These are phyloP conservation scores for Tephrocybe sp. DNA, from an alignment of 768 basidiomycete genomes.

Conservation along the genomic window DNA sequence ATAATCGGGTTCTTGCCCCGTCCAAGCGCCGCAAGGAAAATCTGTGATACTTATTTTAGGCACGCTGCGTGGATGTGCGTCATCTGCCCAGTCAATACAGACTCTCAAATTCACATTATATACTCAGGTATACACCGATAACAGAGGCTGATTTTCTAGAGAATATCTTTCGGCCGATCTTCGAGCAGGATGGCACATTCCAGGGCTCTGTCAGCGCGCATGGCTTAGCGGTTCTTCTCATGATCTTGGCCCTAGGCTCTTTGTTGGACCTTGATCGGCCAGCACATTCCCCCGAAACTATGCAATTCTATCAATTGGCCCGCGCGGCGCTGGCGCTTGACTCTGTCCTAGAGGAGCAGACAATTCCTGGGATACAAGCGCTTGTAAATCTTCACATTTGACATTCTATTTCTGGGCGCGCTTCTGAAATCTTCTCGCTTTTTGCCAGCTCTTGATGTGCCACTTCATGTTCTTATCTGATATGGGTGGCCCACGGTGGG, in stretches of 20 bases:
- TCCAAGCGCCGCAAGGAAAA: constrained; percentile 31
- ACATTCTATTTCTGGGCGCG: constrained; percentile 2
- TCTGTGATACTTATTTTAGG: constrained; percentile 57
- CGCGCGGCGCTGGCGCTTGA: constrained; percentile 61
- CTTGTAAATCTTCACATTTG: constrained; percentile 41
- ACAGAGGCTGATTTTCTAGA: constrained; percentile 56
- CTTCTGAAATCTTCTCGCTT: constrained; percentile 17
- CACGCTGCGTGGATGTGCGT: constrained; percentile 75
- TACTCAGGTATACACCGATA: constrained; percentile 64
- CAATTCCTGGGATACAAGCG: constrained; percentile 63
- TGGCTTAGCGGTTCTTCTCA: constrained; percentile 56
- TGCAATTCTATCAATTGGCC: constrained; percentile 59
- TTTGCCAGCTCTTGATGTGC: constrained; percentile 55
- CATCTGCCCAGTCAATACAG: constrained; percentile 2
- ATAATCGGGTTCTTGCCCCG: constrained; percentile 50
- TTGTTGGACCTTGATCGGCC: constrained; percentile 60
- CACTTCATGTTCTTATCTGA: constrained; percentile 53
- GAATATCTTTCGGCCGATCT: constrained; percentile 51
- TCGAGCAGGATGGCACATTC: constrained; percentile 38
- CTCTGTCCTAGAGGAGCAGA: constrained; percentile 64
- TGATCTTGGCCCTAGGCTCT: constrained; percentile 64
- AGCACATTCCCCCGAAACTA: constrained; percentile 53
- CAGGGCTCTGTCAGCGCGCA: constrained; percentile 49
- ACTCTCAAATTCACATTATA: constrained; percentile 6
- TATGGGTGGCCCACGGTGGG: constrained; percentile 64